Conservation (phyloP, 192 early-diverging fungal species). For the Backusella circina region DNA sequence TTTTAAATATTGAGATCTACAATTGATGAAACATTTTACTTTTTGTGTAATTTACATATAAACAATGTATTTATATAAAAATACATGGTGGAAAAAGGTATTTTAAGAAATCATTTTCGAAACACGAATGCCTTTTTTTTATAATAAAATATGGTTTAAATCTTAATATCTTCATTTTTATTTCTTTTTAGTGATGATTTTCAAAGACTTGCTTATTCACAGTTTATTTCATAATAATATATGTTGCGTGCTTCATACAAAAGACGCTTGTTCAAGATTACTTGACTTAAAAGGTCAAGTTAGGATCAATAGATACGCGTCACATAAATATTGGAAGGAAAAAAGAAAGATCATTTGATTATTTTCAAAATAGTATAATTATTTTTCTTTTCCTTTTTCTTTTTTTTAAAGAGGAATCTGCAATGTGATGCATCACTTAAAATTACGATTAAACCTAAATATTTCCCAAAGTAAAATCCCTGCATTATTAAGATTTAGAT, state of each 20-base stretch:
- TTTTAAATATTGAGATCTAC: neutral
- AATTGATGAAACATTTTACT: neutral
- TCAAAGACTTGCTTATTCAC: neutral
- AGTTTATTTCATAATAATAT: constrained; percentile 2
- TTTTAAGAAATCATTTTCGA: neutral
- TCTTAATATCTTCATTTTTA: neutral
- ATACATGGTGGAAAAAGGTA: neutral
- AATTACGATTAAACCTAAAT: neutral
- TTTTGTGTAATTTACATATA: no score
- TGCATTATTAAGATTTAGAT: neutral
- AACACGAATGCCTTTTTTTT: neutral
- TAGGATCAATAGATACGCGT: neutral
- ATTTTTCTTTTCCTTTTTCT: neutral
- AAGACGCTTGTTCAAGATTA: neutral
- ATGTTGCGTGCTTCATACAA: neutral
- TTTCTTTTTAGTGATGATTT: neutral
- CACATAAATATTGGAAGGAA: neutral
- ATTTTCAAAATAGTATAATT: neutral
- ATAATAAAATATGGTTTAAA: neutral
- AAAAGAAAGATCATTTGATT: neutral
- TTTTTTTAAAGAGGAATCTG: neutral
- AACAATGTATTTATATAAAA: neutral
- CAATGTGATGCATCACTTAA: neutral
- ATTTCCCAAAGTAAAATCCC: neutral
- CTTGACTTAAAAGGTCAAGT: neutral